Evolutionary conservation across 495 filamentous ascomycete species (phyloP), one percentile per base, ranked within the genome.

Genomic region (Tuber melanosporum): DNA sequence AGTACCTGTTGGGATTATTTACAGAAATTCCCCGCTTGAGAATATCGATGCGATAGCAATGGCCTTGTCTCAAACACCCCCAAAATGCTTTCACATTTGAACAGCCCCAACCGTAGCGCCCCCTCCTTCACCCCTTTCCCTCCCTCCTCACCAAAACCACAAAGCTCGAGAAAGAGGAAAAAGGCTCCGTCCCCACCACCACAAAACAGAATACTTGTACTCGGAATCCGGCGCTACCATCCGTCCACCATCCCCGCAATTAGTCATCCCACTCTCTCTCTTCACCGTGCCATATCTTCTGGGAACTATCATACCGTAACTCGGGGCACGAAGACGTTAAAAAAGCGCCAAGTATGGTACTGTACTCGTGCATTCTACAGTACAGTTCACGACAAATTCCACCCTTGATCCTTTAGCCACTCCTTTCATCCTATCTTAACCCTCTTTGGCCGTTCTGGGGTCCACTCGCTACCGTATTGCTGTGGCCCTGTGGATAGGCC

Each of bases 11-110:
- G 49, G 49, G 20, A n/a, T 57, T 26, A 57, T 57, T 26, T 26
- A 10, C 49, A 57, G 49, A 57, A 26, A 57, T 26, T 57, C 49
- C 49, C 32, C 57, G 57, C 57, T 36, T 66, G 57, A 14, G n/a
- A 66, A 36, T 66, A 1, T 12, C 57, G 12, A 15, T 9, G n/a
- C 52, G 52, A 62, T 62, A 62, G 4, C 47, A 12, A 32, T 26
- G 52, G 52, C 52, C n/a, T 36, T 36, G 57, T 36, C 57, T 66
- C 57, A 66, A 66, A 66, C 57, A 66, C 57, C 57, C 57, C 45
- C 45, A 15, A 32, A 66, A 66, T 36, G 57, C 57, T 36, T 36
- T 66, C 57, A 66, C 57, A 66, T 66, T 66, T 36, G 57, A 66
- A 66, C 15, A 66, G 57, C 57, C 57, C n/a, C 57, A 66, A 66